These are phyloP conservation scores for Gastrolobium villosum DNA, from an alignment of 306 rosid genomes.

Conservation along the genomic window DNA sequence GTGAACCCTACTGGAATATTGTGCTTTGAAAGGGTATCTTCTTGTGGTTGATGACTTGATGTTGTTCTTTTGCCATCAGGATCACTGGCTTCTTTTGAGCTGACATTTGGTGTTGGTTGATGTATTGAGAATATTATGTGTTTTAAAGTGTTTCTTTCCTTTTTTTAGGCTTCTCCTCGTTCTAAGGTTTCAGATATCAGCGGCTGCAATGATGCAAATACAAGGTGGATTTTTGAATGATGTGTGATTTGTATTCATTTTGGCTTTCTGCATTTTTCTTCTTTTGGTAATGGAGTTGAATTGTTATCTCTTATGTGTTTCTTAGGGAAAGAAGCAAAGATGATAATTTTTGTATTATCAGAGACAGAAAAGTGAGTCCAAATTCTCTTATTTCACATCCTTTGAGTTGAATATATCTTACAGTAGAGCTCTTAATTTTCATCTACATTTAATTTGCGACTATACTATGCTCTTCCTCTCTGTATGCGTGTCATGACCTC, in stretches of 20 bases:
- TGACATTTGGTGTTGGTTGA: slow-evolving; percentile 16
- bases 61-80: slow-evolving; percentile 4
- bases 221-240: slow-evolving; percentile 59
- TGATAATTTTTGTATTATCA: slow-evolving; percentile 53
- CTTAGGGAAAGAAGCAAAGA: slow-evolving; percentile 71
- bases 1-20: slow-evolving; percentile 6
- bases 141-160: slow-evolving; percentile 9
- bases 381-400: slow-evolving; percentile 29
- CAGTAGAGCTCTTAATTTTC: slow-evolving; percentile 2
- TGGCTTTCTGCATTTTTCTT: background rate
- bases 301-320: slow-evolving; percentile 41
- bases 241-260: background rate
- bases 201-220: slow-evolving; percentile 65
- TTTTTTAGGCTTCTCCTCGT: slow-evolving; percentile 63
- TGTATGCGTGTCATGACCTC: background rate
- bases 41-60: background rate
- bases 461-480: background rate
- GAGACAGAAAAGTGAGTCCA: slow-evolving; percentile 76
- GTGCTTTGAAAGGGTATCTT: slow-evolving; percentile 16
- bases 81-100: background rate
- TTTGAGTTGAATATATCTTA: slow-evolving; percentile 21
- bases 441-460: slow-evolving; percentile 4
- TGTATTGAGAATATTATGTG: background rate
- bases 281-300: slow-evolving; percentile 23
- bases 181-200: slow-evolving; percentile 62